phyloP scores from a whole-genome alignment of 352 stramenopile genomes.

The Globisporangium middletonii region DNA sequence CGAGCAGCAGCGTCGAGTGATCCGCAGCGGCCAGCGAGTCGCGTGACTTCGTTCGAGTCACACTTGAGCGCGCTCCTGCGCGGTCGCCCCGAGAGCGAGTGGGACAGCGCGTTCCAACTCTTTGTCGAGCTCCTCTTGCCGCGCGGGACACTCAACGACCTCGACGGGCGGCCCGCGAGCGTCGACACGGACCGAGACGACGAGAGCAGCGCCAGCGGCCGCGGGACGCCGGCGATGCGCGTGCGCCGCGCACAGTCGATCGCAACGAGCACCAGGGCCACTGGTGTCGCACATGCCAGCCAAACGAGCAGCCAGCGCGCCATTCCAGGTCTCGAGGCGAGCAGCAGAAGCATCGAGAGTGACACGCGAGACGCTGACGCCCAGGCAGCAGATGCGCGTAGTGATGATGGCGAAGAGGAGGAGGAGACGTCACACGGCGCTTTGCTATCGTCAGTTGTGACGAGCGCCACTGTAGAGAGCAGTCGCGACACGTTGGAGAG shows the following conservation, averaged over 20 bases:
- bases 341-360: too few relatives aligned
- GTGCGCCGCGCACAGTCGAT: conserved; percentile 9
- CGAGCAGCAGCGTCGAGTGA: neutral
- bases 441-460: too few relatives aligned
- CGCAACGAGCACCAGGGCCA: neutral
- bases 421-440: too few relatives aligned
- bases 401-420: too few relatives aligned
- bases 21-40: neutral
- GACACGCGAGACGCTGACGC: too few relatives aligned
- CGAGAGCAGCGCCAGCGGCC: neutral
- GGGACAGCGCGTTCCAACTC: conserved; percentile 35
- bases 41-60: conserved; percentile 4
- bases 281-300: neutral
- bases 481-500: too few relatives aligned
- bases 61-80: conserved; percentile 12
- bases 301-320: neutral
- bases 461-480: too few relatives aligned
- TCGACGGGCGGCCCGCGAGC: conserved; percentile 9
- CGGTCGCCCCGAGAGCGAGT: conserved; percentile 20
- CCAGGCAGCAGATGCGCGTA: too few relatives aligned
- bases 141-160: conserved; percentile 26
- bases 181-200: neutral
- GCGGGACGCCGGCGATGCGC: neutral
- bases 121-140: conserved; percentile 45
- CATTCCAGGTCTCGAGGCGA: too few relatives aligned